These are phyloP conservation scores for Coniosporium tulheliwenetii DNA, from an alignment of 2,329 filamentous ascomycete species.

Conservation along the genomic window DNA sequence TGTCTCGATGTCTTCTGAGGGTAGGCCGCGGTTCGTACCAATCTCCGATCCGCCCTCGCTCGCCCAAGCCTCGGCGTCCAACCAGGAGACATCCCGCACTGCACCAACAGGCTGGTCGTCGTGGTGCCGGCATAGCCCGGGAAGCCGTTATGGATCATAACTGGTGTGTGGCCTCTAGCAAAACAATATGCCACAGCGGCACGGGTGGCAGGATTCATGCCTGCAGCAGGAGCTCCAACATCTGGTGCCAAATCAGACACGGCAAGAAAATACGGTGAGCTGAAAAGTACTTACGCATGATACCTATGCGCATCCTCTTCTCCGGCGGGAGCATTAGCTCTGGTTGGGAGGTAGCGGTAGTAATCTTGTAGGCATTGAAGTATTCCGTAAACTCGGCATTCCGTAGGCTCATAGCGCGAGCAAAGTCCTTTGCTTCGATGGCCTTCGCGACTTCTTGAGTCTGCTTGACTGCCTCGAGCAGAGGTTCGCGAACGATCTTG, in stretches of 20 bases:
- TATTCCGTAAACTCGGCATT: slow-evolving; percentile 92
- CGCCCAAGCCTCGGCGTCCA: slow-evolving; percentile 89
- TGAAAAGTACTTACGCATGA: slow-evolving; percentile 36
- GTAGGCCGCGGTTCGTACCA: slow-evolving; percentile 88
- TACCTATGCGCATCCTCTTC: slow-evolving; percentile 83
- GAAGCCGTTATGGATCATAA: slow-evolving; percentile 95
- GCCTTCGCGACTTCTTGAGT: slow-evolving; percentile 73
- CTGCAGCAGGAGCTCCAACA: slow-evolving; percentile 87
- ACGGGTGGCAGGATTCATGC: slow-evolving; percentile 94
- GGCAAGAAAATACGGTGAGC: too few relatives aligned
- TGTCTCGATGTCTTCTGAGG: slow-evolving; percentile 69
- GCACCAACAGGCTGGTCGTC: slow-evolving; percentile 66
- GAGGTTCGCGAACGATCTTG: slow-evolving; percentile 80
- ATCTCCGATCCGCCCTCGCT: slow-evolving; percentile 96
- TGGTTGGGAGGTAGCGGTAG: slow-evolving; percentile 65
- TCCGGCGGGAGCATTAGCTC: slow-evolving; percentile 50
- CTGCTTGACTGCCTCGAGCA: slow-evolving; percentile 76
- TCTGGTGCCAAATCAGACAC: slow-evolving; percentile 28
- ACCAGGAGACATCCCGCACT: slow-evolving; percentile 76
- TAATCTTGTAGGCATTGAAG: slow-evolving; percentile 79
- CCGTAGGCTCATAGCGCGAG: slow-evolving; percentile 70
- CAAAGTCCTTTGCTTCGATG: slow-evolving; percentile 75
- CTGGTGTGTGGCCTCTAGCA: slow-evolving; percentile 76
- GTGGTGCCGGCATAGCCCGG: slow-evolving; percentile 83
- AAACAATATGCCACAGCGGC: slow-evolving; percentile 88